Evolutionary conservation across 2,329 filamentous ascomycete species (phyloP), one percentile per base, ranked within the genome.

Genomic region (Fonsecaea multimorphosa): DNA sequence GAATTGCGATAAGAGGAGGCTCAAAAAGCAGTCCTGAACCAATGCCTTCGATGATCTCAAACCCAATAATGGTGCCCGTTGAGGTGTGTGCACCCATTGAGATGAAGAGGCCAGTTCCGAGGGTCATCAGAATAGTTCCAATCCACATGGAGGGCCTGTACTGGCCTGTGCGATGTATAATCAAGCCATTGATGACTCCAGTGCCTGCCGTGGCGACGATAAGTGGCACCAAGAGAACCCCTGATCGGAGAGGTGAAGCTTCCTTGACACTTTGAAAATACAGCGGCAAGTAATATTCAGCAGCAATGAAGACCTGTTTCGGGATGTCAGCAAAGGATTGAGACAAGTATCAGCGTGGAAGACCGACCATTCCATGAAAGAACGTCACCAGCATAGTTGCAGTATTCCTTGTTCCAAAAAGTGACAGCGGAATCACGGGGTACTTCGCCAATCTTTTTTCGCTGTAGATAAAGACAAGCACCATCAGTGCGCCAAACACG

Each of bases 391-490:
- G 8, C 31, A 70, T 46, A 29, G 64, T 61, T 9, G 65, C 68
- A 38, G 66, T 52, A 75, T 91, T 93, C 38, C 82, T 78, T 52
- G 85, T 83, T 36, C 81, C 82, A 80, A 96, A 95, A 14, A 96
- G 80, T 0, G 84, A 82, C 11, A 90, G 78, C 0, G 92, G 93
- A 76, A 95, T 92, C 65, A 97, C 82, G 0, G 93, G 93, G 70
- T 91, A 93, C 63, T 84, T 86, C 57, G 92, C 91, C 32, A 91
- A 73, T 72, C 87, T 89, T 80, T 85, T 87, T 78, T 97, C 92
- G 72, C 89, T 87, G 24, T 92, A 54, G 69, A 89, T 79, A 76
- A 96, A 96, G 44, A 93, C 69, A 12, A 69, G 84, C 60, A 90
- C 82, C 12, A 84, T 83, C 31, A 90, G 63, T 27, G 86, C 74